A percentile compares a stretch with the other conserved stretches of the same genome.
These are phyloP conservation scores for Rhizomucor pusillus DNA, from an alignment of 371 early-diverging fungal genomes.

Conservation along the genomic window DNA sequence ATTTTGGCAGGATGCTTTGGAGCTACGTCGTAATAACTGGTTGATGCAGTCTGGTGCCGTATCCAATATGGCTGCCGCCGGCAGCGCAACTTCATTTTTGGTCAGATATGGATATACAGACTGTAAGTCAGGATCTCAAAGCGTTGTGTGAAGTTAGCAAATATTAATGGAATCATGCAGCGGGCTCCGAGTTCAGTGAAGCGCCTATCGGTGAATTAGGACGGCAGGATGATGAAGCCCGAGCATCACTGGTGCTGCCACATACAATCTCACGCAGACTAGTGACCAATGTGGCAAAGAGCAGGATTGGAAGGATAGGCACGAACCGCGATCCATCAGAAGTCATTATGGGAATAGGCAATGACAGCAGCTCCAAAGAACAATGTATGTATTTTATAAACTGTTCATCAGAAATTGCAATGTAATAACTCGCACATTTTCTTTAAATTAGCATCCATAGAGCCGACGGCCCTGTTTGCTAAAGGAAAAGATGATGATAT, in stretches of 20 bases:
- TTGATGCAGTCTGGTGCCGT: conserved; percentile 52
- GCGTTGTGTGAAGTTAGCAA: not conserved
- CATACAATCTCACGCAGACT: conserved; percentile 16
- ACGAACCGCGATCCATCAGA: conserved; percentile 8
- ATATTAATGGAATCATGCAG: conserved; percentile 11
- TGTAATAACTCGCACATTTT: not conserved
- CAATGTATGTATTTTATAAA: conserved; percentile 5
- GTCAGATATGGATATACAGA: conserved; percentile 62
- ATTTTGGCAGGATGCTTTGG: conserved; percentile 70
- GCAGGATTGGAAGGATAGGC: conserved; percentile 10
- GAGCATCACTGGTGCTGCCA: conserved; percentile 16
- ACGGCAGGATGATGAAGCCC: conserved; percentile 18
- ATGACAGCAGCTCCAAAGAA: conserved; percentile 6
- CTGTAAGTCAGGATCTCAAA: conserved; percentile 28
- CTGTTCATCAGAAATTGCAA: conserved; percentile 6
- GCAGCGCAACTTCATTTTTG: conserved; percentile 29
- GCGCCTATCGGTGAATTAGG: conserved; percentile 32
- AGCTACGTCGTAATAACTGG: conserved; percentile 66
- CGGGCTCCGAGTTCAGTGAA: conserved; percentile 40
- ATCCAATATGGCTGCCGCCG: conserved; percentile 6
- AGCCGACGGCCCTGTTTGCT: not conserved
- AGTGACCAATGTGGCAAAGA: conserved; percentile 9
- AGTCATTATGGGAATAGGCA: conserved; percentile 18
- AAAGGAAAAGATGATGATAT: conserved; percentile 19
- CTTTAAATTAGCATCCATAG: not conserved